Percentiles rank a stretch among this genome's conserved stretches.
These are phyloP conservation scores for Eucalyptus melliodora DNA, from an alignment of 345 rosid species.

Conservation along the genomic window DNA sequence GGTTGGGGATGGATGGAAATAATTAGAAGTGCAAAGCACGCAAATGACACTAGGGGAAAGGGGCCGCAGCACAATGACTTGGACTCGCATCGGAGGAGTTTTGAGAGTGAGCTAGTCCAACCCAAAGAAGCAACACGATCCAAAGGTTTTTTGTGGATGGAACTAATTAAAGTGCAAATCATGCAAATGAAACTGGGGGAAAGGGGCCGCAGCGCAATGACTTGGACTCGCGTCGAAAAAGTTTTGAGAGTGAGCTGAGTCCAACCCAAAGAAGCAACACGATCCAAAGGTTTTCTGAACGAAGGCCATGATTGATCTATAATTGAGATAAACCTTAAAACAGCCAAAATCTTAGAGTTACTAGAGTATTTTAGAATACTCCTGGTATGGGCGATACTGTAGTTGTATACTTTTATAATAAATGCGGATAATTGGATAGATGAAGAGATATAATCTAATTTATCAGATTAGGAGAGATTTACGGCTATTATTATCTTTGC, in stretches of 20 bases:
- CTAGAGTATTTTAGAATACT: too few species aligned
- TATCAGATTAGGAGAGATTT: too few species aligned
- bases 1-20: neutral
- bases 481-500: too few species aligned
- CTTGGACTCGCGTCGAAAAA: neutral
- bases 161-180: neutral
- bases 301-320: too few species aligned
- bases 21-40: neutral
- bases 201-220: neutral
- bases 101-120: neutral
- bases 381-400: rapidly evolving
- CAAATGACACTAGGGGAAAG: neutral
- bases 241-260: neutral
- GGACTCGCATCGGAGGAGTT: neutral
- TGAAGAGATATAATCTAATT: too few species aligned
- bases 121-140: too few species aligned
- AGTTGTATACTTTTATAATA: too few species aligned
- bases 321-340: too few species aligned
- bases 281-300: too few species aligned
- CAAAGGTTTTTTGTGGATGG: neutral
- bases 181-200: neutral
- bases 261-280: too few species aligned
- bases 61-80: neutral
- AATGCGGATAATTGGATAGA: too few species aligned
- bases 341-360: too few species aligned